These are phyloP conservation scores for Talaromyces ruber DNA, from an alignment of 495 filamentous ascomycete genomes.

Conservation along the genomic window DNA sequence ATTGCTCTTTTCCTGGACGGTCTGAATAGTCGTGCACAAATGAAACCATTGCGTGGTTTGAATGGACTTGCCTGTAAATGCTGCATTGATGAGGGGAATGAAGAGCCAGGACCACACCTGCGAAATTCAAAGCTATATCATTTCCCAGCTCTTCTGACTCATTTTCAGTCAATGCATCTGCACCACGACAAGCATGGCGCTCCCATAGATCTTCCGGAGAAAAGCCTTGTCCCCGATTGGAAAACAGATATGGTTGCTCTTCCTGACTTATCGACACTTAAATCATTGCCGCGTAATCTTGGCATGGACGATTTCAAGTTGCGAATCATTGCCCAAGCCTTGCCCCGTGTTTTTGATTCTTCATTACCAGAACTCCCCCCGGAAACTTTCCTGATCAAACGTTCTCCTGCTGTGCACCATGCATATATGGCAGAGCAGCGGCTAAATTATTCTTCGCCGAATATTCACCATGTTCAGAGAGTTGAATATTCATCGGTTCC, in stretches of 20 bases:
- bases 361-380: not conserved
- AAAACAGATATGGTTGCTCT: conserved; percentile 61
- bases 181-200: conserved; percentile 18
- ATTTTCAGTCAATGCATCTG: conserved; percentile 57
- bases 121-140: conserved; percentile 44
- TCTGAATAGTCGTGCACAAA: conserved; percentile 52
- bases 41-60: conserved; percentile 58
- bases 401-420: not conserved
- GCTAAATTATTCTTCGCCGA: conserved; percentile 68
- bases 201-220: conserved; percentile 11
- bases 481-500: conserved; percentile 21
- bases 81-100: conserved; percentile 26
- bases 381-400: not conserved
- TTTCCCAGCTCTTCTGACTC: conserved; percentile 52
- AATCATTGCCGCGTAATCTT: conserved; percentile 32
- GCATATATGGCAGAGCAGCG: conserved; percentile 48
- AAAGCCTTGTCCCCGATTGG: conserved; percentile 45
- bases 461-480: conserved; percentile 31
- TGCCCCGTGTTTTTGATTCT: conserved; percentile 40
- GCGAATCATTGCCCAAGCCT: conserved; percentile 46
- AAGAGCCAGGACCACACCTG: not conserved
- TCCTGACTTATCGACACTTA: conserved; percentile 42
- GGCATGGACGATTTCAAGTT: conserved; percentile 51
- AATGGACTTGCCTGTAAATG: conserved; percentile 57
- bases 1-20: conserved; percentile 59